Conservation (phyloP, 2,329 filamentous ascomycete species). For the Cercospora sojina region DNA sequence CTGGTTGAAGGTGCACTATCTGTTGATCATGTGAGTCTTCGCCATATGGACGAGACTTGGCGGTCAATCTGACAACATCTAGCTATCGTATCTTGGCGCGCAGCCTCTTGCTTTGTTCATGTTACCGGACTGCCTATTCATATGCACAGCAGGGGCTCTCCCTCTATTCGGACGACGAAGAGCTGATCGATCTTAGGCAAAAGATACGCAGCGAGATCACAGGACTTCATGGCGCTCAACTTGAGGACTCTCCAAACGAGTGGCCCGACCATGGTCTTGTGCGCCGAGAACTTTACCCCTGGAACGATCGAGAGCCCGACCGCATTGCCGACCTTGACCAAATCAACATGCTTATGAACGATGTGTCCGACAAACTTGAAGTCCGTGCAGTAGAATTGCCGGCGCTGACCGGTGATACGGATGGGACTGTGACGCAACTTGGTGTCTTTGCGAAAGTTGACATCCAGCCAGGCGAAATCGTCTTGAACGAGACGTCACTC, state of each 20-base stretch:
- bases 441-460: constrained; percentile 86
- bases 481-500: constrained; percentile 80
- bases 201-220: constrained; percentile 46
- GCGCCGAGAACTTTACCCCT: constrained; percentile 63
- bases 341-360: constrained; percentile 68
- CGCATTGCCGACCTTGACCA: constrained; percentile 59
- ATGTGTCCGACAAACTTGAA: constrained; percentile 76
- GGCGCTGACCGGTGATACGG: constrained; percentile 51
- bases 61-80: constrained; percentile 5
- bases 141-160: constrained; percentile 64
- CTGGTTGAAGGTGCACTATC: constrained; percentile 51
- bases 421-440: constrained; percentile 64
- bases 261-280: constrained; percentile 70
- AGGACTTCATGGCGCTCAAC: constrained; percentile 22
- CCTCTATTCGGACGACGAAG: constrained; percentile 55
- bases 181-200: constrained; percentile 55
- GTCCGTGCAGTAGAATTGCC: constrained; percentile 76
- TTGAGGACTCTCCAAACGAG: constrained; percentile 32
- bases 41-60: neutral
- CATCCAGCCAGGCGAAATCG: constrained; percentile 70
- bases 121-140: constrained; percentile 62
- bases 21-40: constrained; percentile 27
- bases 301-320: constrained; percentile 62
- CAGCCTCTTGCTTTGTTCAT: constrained; percentile 60
- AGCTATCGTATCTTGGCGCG: constrained; percentile 42